Evolutionary conservation across 768 basidiomycete species (phyloP).

Genomic region (Boletus rubescentipes): DNA sequence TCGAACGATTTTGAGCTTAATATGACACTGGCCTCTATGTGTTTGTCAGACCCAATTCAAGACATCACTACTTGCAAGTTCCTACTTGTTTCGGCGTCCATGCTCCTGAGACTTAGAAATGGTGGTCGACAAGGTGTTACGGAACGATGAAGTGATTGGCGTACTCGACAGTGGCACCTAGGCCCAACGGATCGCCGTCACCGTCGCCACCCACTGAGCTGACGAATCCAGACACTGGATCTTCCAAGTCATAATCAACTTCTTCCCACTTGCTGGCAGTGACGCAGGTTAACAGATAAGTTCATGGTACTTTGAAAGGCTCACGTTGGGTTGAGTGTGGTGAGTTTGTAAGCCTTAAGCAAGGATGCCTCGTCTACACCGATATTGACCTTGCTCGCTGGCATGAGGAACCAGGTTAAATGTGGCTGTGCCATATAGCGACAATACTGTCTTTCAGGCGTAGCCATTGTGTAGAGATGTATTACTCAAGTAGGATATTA

Average conservation of each 20-base stretch:
- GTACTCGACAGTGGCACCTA: constrained; percentile 65
- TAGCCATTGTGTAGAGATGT: not conserved
- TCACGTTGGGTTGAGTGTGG: constrained; percentile 74
- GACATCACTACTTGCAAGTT: constrained; percentile 11
- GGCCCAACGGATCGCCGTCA: constrained; percentile 76
- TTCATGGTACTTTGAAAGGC: constrained; percentile 2
- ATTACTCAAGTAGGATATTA: constrained; percentile 15
- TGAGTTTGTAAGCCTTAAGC: constrained; percentile 86
- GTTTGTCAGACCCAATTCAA: constrained; percentile 7
- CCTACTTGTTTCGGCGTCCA: constrained; percentile 77
- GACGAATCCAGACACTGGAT: constrained; percentile 68
- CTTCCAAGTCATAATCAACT: constrained; percentile 80
- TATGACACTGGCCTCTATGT: constrained; percentile 72
- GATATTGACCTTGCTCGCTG: constrained; percentile 56
- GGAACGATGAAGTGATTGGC: constrained; percentile 16
- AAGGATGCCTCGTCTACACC: constrained; percentile 78
- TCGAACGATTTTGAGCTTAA: constrained; percentile 95
- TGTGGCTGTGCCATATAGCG: constrained; percentile 18
- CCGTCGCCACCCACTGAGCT: constrained; percentile 56
- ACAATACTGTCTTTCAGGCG: no score
- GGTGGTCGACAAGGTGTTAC: not conserved
- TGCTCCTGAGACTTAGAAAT: constrained; percentile 51
- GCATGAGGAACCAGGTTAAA: constrained; percentile 11
- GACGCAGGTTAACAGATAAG: constrained; percentile 4
- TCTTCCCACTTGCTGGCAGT: constrained; percentile 80